Conservation (phyloP, 768 basidiomycete genomes). For the Hydnomerulius pinastri region DNA sequence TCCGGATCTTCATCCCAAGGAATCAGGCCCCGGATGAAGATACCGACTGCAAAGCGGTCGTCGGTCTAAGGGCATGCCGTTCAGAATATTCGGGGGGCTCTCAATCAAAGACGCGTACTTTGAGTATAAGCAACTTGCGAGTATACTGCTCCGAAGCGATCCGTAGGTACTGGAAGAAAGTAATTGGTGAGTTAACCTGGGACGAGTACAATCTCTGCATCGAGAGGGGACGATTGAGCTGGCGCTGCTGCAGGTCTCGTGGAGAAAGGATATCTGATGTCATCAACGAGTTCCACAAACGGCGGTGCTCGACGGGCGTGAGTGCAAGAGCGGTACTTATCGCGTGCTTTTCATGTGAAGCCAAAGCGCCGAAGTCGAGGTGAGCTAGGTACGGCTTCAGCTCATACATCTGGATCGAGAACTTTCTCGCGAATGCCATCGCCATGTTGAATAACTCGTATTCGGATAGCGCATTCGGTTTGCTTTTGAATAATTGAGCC, state of each 20-base stretch:
- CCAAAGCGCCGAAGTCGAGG: constrained; percentile 59
- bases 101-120: constrained; percentile 37
- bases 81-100: background rate
- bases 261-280: constrained; percentile 58
- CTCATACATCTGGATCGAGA: constrained; percentile 41
- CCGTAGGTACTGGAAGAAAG: constrained; percentile 64
- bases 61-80: constrained; percentile 46
- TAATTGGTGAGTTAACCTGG: constrained; percentile 46
- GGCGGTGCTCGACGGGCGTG: constrained; percentile 42
- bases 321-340: constrained; percentile 45
- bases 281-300: constrained; percentile 65
- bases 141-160: constrained; percentile 59
- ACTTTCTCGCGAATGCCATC: constrained; percentile 44
- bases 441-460: constrained; percentile 60
- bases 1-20: constrained; percentile 61
- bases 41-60: constrained; percentile 59
- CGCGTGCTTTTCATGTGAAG: constrained; percentile 53
- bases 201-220: constrained; percentile 67
- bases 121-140: constrained; percentile 56
- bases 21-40: constrained; percentile 63
- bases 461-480: constrained; percentile 59
- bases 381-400: constrained; percentile 46
- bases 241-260: constrained; percentile 51
- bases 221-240: constrained; percentile 52
- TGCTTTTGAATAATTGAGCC: constrained; percentile 46